Evolutionary conservation across 495 filamentous ascomycete genomes (phyloP).

Genomic region (Aspergillus kassunensis): DNA sequence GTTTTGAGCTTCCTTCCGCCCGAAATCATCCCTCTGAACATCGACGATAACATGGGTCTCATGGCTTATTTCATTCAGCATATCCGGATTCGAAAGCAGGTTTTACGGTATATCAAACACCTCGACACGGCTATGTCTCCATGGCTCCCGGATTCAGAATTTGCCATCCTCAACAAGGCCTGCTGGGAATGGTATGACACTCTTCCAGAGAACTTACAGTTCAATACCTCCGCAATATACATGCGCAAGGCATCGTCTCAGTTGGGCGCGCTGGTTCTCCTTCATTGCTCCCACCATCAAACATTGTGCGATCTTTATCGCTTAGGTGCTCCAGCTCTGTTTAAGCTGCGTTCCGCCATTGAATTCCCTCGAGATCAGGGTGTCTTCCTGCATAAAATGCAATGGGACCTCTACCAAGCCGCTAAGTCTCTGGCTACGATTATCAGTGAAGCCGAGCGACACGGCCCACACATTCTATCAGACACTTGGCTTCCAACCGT

Average conservation of each 20-base stretch:
- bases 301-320: slow-evolving; percentile 33
- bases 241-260: slow-evolving; percentile 29
- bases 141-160: slow-evolving; percentile 28
- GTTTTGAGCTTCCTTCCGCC: slow-evolving; percentile 23
- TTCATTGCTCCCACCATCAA: slow-evolving; percentile 30
- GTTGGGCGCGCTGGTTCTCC: slow-evolving; percentile 26
- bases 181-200: slow-evolving; percentile 28
- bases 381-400: slow-evolving; percentile 19
- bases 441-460: slow-evolving; percentile 23
- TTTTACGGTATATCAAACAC: slow-evolving; percentile 32
- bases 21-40: slow-evolving; percentile 10
- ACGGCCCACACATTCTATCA: slow-evolving; percentile 24
- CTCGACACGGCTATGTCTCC: slow-evolving; percentile 27
- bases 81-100: slow-evolving; percentile 27
- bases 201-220: slow-evolving; percentile 26
- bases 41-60: slow-evolving; percentile 28
- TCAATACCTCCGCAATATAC: slow-evolving; percentile 27
- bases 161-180: slow-evolving; percentile 23
- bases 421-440: slow-evolving; percentile 26
- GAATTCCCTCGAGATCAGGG: slow-evolving; percentile 29
- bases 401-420: slow-evolving; percentile 25
- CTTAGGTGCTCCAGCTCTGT: slow-evolving; percentile 28
- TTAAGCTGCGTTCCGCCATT: slow-evolving; percentile 29
- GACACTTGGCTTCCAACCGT: slow-evolving; percentile 36
- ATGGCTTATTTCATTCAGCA: slow-evolving; percentile 32